A percentile compares a stretch with the other conserved stretches of the same genome.
These are phyloP conservation scores for Crepidotus sp. DNA, from an alignment of 1,284 basidiomycete genomes.

Conservation along the genomic window DNA sequence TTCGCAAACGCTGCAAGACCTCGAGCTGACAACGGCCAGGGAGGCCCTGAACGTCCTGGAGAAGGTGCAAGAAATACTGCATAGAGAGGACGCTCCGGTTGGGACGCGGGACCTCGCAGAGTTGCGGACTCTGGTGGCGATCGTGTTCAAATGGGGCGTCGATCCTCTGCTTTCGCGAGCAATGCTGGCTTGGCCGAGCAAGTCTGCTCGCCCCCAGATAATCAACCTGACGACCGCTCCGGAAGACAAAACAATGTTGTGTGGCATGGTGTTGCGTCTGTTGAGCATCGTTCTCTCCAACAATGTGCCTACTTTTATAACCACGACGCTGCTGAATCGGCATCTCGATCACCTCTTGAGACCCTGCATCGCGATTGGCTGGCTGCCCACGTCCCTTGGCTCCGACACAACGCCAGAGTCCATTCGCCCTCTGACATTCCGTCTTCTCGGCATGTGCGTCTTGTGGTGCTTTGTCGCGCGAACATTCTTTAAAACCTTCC, in stretches of 20 bases:
- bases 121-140: constrained; percentile 53
- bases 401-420: constrained; percentile 28
- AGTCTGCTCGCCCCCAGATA: constrained; percentile 23
- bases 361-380: constrained; percentile 54
- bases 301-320: constrained; percentile 46
- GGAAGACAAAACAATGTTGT: constrained; percentile 37
- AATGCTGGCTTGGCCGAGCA: constrained; percentile 34
- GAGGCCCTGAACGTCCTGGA: constrained; percentile 47
- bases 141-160: constrained; percentile 63
- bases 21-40: constrained; percentile 46
- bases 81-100: constrained; percentile 28
- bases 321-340: constrained; percentile 48
- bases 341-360: constrained; percentile 51
- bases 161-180: constrained; percentile 42
- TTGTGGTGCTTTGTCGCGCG: constrained; percentile 1
- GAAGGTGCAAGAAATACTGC: constrained; percentile 41
- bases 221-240: constrained; percentile 36
- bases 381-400: constrained; percentile 50
- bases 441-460: constrained; percentile 52
- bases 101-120: constrained; percentile 58
- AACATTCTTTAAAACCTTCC: constrained; percentile 13
- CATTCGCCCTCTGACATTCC: constrained; percentile 41
- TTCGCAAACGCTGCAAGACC: constrained; percentile 29
- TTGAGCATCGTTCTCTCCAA: constrained; percentile 43
- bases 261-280: constrained; percentile 33